Evolutionary conservation across 495 filamentous ascomycete species (phyloP).

Genomic region (Talaromyces adpressus): DNA sequence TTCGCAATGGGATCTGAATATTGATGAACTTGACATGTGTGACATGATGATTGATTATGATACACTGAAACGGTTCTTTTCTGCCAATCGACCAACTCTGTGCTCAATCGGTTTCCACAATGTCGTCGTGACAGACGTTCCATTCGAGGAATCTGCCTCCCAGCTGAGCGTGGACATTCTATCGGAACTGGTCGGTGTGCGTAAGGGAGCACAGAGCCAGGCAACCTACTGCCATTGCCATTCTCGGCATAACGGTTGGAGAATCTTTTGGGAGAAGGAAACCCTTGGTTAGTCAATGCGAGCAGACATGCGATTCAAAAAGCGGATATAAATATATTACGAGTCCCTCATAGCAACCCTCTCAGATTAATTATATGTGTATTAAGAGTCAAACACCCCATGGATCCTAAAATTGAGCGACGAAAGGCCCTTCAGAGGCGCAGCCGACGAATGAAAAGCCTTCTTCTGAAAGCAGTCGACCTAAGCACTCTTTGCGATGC

Average conservation of each 20-base stretch:
- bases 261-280: not conserved
- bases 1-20: too few relatives aligned
- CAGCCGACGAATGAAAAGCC: slow-evolving; percentile 3
- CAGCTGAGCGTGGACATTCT: not conserved
- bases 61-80: not conserved
- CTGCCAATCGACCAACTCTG: not conserved
- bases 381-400: too few relatives aligned
- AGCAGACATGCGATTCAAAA: too few relatives aligned
- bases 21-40: too few relatives aligned
- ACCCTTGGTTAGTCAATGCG: too few relatives aligned
- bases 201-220: not conserved
- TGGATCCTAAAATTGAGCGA: not conserved
- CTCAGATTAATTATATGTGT: too few relatives aligned
- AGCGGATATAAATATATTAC: too few relatives aligned
- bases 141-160: not conserved
- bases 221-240: not conserved
- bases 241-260: not conserved
- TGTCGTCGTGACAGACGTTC: not conserved
- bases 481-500: slow-evolving; percentile 11
- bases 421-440: slow-evolving; percentile 1
- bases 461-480: slow-evolving; percentile 6
- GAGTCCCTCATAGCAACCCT: too few relatives aligned
- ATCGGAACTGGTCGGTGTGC: not conserved
- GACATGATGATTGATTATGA: too few relatives aligned
- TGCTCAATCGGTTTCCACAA: not conserved